phyloP scores from a whole-genome alignment of 129 eudicot species.

The Centaurea solstitialis region DNA sequence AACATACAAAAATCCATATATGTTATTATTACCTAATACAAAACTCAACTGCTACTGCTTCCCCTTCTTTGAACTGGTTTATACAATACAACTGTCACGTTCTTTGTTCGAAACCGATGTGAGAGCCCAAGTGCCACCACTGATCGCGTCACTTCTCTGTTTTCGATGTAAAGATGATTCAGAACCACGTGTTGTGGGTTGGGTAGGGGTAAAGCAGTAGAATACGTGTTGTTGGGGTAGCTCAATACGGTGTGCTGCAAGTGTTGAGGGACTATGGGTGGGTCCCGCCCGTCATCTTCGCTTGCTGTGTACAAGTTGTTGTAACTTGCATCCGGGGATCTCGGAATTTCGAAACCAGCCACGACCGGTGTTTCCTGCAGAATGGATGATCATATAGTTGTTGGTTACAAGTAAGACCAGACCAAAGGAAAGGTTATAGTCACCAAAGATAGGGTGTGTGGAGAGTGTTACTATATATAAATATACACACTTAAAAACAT shows the following conservation, averaged over 20 bases:
- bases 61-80: conserved; percentile 78
- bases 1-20: neutral
- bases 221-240: conserved; percentile 34
- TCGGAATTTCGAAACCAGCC: conserved; percentile 68
- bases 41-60: conserved; percentile 28
- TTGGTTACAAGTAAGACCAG: neutral
- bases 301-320: conserved; percentile 49
- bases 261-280: conserved; percentile 65
- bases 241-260: conserved; percentile 60
- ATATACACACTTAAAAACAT: neutral
- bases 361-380: conserved; percentile 58
- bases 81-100: conserved; percentile 69
- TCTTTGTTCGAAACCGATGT: conserved; percentile 68
- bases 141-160: conserved; percentile 53
- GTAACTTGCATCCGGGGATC: conserved; percentile 76
- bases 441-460: neutral
- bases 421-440: neutral
- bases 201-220: conserved; percentile 39
- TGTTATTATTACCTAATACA: neutral
- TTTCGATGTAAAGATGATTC: conserved; percentile 81
- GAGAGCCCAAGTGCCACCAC: conserved; percentile 76
- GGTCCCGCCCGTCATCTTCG: conserved; percentile 69
- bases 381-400: neutral
- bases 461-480: neutral
- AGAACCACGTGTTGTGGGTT: conserved; percentile 64